Base-by-base conservation (phyloP, 1,284 basidiomycete genomes). In the Leccinum cinnamomeum region DNA sequence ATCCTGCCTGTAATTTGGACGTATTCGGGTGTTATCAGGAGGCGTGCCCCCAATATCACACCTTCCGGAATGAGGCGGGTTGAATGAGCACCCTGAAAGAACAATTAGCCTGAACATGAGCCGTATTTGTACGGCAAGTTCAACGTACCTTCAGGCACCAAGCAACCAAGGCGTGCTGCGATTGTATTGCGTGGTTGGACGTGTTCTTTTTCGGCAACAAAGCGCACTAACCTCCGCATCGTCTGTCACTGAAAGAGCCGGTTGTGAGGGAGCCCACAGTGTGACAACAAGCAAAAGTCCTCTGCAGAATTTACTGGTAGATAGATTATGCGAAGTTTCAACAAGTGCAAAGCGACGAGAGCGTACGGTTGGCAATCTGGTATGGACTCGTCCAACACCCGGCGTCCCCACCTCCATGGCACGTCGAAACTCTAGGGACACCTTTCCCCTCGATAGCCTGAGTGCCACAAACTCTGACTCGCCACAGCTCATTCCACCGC, bases 31-130 rank as follows among this genome's bases (percentile, higher is more conserved):
- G 92, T 89, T 66, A 82, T 77, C 33, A 89, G 81, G 71, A 87
- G 82, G 72, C 91, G 90, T n/a, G 87, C 91, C 59, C 87, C 86
- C 18, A 78, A 80, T 71, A 94, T 85, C 16, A 90, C 78, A 20
- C 89, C 91, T 62, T 87, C 81, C 20, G 92, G 92, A 66, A 95
- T 92, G 64, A 92, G 74, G 53, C 89, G 86, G 5, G 88, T 86
- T 23, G 89, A 89, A 61, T 84, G 84, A 41, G 84, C 84, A 63
- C 78, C 74, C 84, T 79, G 72, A 60, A 54, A 39, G 10, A 25
- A 56, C 33, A n/a, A 37, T 60, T 23, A 59, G 55, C 39, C 35
- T 25, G 20, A 33, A 48, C 37, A 37, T 56, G 54, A 53, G 35
- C 48, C 30, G 60, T 53, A 55, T 57, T 50, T 50, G 20, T 55